These are phyloP conservation scores for Chrysophaeum taylorii DNA, from an alignment of 352 stramenopile species.

Conservation along the genomic window DNA sequence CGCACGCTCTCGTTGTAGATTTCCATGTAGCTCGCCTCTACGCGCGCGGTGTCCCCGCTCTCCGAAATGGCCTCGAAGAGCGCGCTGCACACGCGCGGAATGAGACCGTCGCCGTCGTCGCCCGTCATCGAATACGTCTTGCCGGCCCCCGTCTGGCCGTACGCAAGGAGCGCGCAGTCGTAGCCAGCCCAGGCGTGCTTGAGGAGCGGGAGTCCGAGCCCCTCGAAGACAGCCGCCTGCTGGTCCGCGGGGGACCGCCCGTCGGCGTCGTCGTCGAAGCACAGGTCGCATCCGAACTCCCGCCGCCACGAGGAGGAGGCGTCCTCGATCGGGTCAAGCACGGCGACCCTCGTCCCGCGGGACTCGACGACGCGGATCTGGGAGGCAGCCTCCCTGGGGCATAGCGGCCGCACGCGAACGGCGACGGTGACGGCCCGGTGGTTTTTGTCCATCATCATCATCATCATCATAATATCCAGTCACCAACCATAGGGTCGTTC, in stretches of 20 bases:
- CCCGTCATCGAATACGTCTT: slow-evolving; percentile 36
- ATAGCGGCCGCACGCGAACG: too few species aligned
- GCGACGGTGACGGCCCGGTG: too few species aligned
- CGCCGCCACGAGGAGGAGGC: background rate
- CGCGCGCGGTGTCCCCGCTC: background rate
- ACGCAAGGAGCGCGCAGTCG: slow-evolving; percentile 33
- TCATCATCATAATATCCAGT: too few species aligned
- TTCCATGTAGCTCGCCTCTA: slow-evolving; percentile 71
- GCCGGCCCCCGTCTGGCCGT: slow-evolving; percentile 35
- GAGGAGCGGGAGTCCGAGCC: slow-evolving; percentile 24
- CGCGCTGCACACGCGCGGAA: slow-evolving; percentile 30
- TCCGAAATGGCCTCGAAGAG: slow-evolving; percentile 23
- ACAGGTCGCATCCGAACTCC: background rate
- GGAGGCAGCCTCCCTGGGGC: too few species aligned
- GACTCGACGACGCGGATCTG: too few species aligned
- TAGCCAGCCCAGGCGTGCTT: slow-evolving; percentile 30
- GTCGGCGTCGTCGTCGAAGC: background rate
- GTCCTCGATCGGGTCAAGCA: background rate
- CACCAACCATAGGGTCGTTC: too few species aligned
- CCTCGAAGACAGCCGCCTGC: slow-evolving; percentile 24
- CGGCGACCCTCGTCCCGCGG: background rate
- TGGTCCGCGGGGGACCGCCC: too few species aligned
- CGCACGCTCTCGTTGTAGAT: slow-evolving; percentile 89
- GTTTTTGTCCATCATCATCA: too few species aligned
- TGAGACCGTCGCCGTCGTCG: slow-evolving; percentile 24